Evolutionary conservation across 768 basidiomycete genomes (phyloP).

Genomic region (Paxillus ammoniavirescens): DNA sequence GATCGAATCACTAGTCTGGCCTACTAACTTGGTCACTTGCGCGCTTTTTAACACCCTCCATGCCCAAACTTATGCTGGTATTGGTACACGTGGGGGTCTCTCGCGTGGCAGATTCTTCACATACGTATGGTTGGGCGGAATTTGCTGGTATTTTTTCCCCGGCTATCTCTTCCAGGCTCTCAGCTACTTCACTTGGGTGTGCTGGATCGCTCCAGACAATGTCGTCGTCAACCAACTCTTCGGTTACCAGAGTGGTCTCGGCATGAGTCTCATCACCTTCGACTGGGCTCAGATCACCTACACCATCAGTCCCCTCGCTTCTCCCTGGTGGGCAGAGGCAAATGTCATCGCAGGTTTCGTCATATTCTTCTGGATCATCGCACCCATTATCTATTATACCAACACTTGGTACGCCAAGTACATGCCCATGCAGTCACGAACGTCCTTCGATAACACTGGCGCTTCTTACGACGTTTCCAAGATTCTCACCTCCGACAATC

Average conservation of each 20-base stretch:
- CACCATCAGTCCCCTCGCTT: slow-evolving; percentile 36
- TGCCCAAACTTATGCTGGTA: slow-evolving; percentile 48
- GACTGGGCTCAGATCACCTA: slow-evolving; percentile 81
- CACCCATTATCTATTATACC: slow-evolving; percentile 29
- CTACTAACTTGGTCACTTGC: slow-evolving; percentile 65
- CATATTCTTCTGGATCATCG: slow-evolving; percentile 32
- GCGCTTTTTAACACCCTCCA: slow-evolving; percentile 78
- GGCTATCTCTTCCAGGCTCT: slow-evolving; percentile 73
- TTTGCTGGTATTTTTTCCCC: slow-evolving; percentile 59
- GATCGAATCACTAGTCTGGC: slow-evolving; percentile 62
- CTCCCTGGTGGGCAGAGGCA: slow-evolving; percentile 38
- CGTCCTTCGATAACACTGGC: slow-evolving; percentile 44
- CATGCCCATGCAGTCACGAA: slow-evolving; percentile 40
- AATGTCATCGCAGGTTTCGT: slow-evolving; percentile 39
- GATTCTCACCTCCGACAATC: slow-evolving; percentile 33
- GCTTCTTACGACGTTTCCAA: slow-evolving; percentile 37
- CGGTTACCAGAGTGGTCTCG: slow-evolving; percentile 53
- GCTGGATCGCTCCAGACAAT: slow-evolving; percentile 73
- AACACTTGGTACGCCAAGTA: slow-evolving; percentile 40
- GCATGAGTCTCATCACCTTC: slow-evolving; percentile 77
- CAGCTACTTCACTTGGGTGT: slow-evolving; percentile 58
- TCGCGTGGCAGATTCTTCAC: slow-evolving; percentile 54
- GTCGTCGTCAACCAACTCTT: slow-evolving; percentile 73
- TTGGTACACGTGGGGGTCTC: slow-evolving; percentile 43
- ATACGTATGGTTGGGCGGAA: slow-evolving; percentile 40